Conservation (phyloP, 208 protist species). For the Trypanosoma conorhini region DNA sequence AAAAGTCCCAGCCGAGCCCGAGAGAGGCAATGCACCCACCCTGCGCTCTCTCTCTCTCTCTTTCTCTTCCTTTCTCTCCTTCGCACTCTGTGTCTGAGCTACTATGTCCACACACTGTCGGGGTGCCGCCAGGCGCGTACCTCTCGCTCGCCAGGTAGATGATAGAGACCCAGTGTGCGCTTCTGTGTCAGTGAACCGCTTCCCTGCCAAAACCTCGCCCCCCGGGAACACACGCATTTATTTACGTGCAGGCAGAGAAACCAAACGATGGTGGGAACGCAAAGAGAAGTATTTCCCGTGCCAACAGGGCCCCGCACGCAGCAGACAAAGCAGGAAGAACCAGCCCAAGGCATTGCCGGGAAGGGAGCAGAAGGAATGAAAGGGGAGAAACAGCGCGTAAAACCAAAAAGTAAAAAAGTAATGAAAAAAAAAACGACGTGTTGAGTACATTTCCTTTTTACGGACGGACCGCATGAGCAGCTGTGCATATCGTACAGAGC, state of each 20-base stretch:
- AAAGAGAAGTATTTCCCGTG: neutral
- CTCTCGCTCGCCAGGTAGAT: neutral
- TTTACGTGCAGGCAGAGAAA: neutral
- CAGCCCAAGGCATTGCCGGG: neutral
- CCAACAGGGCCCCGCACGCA: neutral
- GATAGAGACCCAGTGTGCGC: neutral
- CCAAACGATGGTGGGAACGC: neutral
- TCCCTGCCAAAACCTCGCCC: neutral
- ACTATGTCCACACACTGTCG: no score
- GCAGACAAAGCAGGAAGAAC: neutral
- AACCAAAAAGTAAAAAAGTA: no score
- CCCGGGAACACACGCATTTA: no score
- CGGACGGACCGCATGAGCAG: neutral
- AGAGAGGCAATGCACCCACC: slow-evolving; percentile 2
- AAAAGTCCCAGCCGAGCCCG: neutral
- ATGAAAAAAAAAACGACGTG: neutral
- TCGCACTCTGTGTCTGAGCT: neutral
- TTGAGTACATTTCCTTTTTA: slow-evolving; percentile 1
- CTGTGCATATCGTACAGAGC: neutral
- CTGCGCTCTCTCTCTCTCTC: neutral
- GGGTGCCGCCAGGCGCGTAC: no score
- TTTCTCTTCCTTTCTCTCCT: neutral
- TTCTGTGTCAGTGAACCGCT: neutral
- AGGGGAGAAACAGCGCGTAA: no score
- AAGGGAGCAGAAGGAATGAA: neutral